Conservation (phyloP, 2,329 filamentous ascomycete genomes). For the Phialocephala subalpina region DNA sequence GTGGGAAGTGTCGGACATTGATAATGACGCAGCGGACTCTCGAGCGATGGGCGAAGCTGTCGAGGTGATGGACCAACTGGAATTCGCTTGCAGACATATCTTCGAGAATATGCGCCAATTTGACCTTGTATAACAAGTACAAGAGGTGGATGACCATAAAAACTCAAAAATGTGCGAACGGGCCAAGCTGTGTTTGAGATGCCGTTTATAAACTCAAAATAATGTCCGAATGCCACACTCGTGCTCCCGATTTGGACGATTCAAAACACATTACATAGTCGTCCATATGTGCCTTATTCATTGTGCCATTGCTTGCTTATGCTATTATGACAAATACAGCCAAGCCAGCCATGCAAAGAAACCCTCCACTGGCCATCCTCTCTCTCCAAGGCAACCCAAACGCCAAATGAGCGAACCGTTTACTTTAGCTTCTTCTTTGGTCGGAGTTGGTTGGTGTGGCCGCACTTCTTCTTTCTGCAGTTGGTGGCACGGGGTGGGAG, state of each 20-base stretch:
- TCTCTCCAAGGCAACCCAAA: conserved; percentile 36
- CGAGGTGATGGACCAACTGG: too few relatives aligned
- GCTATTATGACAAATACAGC: conserved; percentile 39
- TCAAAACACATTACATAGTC: background rate
- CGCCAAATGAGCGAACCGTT: conserved; percentile 55
- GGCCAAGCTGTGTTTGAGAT: background rate
- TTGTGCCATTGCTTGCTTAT: conserved; percentile 37
- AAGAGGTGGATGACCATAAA: too few relatives aligned
- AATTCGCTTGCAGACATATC: too few relatives aligned
- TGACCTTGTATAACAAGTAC: too few relatives aligned
- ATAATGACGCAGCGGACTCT: too few relatives aligned
- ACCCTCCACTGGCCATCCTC: conserved; percentile 28
- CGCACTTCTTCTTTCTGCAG: conserved; percentile 99
- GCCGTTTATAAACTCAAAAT: too few relatives aligned
- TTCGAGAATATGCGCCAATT: too few relatives aligned
- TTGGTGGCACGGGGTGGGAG: conserved; percentile 99
- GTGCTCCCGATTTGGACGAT: background rate
- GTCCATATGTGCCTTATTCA: conserved; percentile 22
- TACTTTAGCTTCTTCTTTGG: conserved; percentile 99
- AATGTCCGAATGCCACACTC: background rate
- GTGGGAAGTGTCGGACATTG: background rate
- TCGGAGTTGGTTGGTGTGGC: conserved; percentile 99
- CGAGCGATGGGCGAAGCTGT: too few relatives aligned
- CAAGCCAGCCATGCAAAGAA: conserved; percentile 38
- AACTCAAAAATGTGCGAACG: background rate